Evolutionary conservation across 805 yeast species (phyloP).

Genomic region (Komagataella kurtzmanii): DNA sequence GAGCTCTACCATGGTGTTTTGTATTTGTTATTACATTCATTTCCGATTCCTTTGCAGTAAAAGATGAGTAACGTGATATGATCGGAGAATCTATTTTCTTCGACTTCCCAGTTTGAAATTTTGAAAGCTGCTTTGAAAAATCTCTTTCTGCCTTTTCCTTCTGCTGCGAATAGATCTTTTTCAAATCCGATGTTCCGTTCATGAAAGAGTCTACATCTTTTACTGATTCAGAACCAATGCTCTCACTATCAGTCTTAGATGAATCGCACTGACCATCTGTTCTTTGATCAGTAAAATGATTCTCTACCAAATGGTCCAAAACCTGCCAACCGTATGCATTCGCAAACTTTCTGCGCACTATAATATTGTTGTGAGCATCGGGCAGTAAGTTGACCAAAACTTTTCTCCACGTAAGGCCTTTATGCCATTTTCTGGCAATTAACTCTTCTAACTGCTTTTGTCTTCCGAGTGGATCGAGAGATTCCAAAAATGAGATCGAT

Average conservation of each 20-base stretch:
- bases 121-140: constrained; percentile 15
- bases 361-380: constrained; percentile 90
- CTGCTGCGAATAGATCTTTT: constrained; percentile 4
- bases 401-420: constrained; percentile 78
- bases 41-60: constrained; percentile 4
- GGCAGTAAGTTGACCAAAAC: constrained; percentile 78
- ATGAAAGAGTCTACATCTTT: neutral
- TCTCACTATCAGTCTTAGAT: neutral
- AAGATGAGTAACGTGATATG: neutral
- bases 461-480: constrained; percentile 20
- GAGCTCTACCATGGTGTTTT: neutral
- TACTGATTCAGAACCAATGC: constrained; percentile 3
- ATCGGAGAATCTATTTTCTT: constrained; percentile 23
- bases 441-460: constrained; percentile 51
- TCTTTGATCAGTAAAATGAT: constrained; percentile 37
- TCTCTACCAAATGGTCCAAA: constrained; percentile 62
- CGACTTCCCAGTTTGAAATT: constrained; percentile 16
- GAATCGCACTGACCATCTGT: constrained; percentile 8
- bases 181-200: constrained; percentile 2
- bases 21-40: neutral
- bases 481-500: constrained; percentile 14
- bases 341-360: constrained; percentile 78
- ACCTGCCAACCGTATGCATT: constrained; percentile 96
- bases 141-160: constrained; percentile 12
- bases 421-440: constrained; percentile 84